These are phyloP conservation scores for Cudoniella acicularis DNA, from an alignment of 495 filamentous ascomycete species.

Conservation along the genomic window DNA sequence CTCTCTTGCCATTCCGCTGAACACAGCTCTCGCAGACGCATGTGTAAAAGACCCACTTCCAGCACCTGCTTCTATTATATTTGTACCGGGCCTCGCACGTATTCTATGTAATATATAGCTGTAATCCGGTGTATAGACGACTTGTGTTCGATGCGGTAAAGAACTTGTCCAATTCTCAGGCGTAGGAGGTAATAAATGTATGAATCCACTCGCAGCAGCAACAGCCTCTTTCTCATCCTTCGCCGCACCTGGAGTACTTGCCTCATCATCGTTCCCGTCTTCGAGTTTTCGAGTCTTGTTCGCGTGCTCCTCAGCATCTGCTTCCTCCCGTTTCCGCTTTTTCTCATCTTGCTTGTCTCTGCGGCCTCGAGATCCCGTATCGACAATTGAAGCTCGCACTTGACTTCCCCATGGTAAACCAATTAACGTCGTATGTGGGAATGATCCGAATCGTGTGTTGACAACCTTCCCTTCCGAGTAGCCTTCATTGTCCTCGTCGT, in stretches of 20 bases:
- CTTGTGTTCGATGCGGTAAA: constrained; percentile 91
- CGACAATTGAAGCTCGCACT: constrained; percentile 81
- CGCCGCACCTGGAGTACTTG: constrained; percentile 7
- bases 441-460: constrained; percentile 94
- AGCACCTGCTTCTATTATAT: constrained; percentile 88
- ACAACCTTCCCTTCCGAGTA: constrained; percentile 79
- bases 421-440: constrained; percentile 84
- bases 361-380: constrained; percentile 76
- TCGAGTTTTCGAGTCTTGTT: constrained; percentile 26
- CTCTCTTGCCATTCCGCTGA: constrained; percentile 65
- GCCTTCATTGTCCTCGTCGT: constrained; percentile 58
- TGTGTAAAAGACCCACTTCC: constrained; percentile 96
- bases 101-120: constrained; percentile 91
- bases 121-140: constrained; percentile 97
- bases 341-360: constrained; percentile 45
- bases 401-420: constrained; percentile 86
- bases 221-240: constrained; percentile 35
- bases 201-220: constrained; percentile 75
- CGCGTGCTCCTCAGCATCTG: constrained; percentile 17
- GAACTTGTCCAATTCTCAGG: constrained; percentile 90
- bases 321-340: constrained; percentile 52
- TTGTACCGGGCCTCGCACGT: constrained; percentile 72
- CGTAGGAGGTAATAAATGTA: constrained; percentile 86
- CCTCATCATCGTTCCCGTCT: constrained; percentile 20
- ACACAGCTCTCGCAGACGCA: constrained; percentile 81